Evolutionary conservation across 192 early-diverging fungal species (phyloP).

Genomic region (Coemansia sp.): DNA sequence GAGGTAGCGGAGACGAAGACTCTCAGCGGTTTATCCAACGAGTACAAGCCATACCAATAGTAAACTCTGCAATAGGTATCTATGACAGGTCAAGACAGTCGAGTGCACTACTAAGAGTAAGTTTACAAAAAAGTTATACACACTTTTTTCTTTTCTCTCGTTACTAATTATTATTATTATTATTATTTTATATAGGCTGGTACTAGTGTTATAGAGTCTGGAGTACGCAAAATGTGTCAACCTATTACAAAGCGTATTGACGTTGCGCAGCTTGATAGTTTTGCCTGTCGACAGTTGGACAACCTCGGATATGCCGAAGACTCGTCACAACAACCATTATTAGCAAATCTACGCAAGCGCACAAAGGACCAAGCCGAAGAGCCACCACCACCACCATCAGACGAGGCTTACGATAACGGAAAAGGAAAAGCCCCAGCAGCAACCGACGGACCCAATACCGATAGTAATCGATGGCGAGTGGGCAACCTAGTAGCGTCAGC

Average conservation of each 20-base stretch:
- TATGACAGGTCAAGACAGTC: constrained; percentile 71
- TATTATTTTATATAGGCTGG: constrained; percentile 36
- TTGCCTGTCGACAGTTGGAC: constrained; percentile 76
- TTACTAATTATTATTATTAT: background rate
- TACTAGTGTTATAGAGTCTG: constrained; percentile 75
- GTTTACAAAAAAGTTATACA: constrained; percentile 17
- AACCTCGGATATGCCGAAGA: constrained; percentile 43
- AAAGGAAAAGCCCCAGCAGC: constrained; percentile 51
- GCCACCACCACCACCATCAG: background rate
- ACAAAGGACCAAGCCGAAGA: constrained; percentile 35
- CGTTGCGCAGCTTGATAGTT: constrained; percentile 68
- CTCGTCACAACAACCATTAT: background rate
- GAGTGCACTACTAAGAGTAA: constrained; percentile 53
- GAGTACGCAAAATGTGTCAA: constrained; percentile 67
- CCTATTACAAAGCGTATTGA: constrained; percentile 75
- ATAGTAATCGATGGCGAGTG: constrained; percentile 48
- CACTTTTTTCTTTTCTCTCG: constrained; percentile 10
- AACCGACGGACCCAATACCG: constrained; percentile 60
- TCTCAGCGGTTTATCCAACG: constrained; percentile 67
- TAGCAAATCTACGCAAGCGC: constrained; percentile 27
- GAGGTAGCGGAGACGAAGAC: constrained; percentile 11
- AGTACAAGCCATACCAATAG: constrained; percentile 75
- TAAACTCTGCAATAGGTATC: constrained; percentile 71
- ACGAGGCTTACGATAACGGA: background rate
- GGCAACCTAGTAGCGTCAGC: constrained; percentile 37